Evolutionary conservation across 176 grass and related monocot genomes (phyloP).

Genomic region (Eleusine coracana): DNA sequence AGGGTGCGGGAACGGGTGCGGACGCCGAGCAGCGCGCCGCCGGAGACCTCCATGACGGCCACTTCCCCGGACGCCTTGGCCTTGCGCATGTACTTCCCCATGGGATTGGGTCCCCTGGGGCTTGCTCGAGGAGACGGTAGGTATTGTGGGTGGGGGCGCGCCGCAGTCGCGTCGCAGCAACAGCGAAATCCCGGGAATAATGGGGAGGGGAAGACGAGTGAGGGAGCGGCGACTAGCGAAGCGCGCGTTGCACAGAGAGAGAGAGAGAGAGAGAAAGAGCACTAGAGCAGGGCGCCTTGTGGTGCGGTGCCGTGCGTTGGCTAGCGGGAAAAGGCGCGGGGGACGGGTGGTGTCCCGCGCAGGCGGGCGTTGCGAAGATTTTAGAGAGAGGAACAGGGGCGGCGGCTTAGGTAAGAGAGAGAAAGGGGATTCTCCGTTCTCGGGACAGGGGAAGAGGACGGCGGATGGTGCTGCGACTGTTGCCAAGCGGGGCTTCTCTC

Average conservation of each 20-base stretch:
- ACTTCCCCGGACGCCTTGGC: constrained; percentile 81
- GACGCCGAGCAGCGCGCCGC: constrained; percentile 65
- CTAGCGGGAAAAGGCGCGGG: constrained; percentile 51
- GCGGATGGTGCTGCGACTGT: background rate
- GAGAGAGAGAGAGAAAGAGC: background rate
- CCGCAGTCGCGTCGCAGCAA: constrained; percentile 22
- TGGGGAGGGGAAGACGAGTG: constrained; percentile 48
- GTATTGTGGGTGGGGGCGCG: background rate
- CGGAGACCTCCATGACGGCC: constrained; percentile 74
- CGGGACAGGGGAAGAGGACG: background rate
- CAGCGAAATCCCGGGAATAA: constrained; percentile 53
- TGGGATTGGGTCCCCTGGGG: background rate
- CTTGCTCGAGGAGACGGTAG: background rate
- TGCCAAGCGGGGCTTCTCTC: background rate
- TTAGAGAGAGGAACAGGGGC: constrained; percentile 18
- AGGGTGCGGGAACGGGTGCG: constrained; percentile 82
- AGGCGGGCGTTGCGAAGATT: constrained; percentile 8
- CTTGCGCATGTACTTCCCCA: constrained; percentile 97
- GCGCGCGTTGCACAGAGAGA: constrained; percentile 10
- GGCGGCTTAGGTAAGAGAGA: background rate
- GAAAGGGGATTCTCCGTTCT: background rate
- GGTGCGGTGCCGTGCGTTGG: constrained; percentile 33
- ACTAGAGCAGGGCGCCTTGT: background rate
- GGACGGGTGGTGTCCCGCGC: constrained; percentile 40
- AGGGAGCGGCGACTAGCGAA: background rate